These are phyloP conservation scores for Sugiyamaella grinbergsii DNA, from an alignment of 1,139 yeast genomes.

Conservation along the genomic window DNA sequence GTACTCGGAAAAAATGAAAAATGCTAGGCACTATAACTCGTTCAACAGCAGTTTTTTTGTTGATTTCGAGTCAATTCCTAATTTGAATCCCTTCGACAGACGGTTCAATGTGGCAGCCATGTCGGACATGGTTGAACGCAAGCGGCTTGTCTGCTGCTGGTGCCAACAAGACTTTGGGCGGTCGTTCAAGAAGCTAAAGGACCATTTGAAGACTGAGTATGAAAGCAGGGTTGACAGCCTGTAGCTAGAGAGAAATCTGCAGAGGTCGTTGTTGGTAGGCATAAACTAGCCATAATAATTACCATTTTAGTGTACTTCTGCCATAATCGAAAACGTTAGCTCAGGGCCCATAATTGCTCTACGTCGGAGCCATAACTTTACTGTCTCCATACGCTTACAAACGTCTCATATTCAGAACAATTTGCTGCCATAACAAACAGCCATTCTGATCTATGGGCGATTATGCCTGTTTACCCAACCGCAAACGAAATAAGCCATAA, in stretches of 20 bases:
- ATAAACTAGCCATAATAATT: too few relatives aligned
- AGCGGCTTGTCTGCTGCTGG: slow-evolving; percentile 53
- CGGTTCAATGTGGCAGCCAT: slow-evolving; percentile 29
- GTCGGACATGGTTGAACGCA: slow-evolving; percentile 39
- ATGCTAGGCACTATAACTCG: slow-evolving; percentile 69
- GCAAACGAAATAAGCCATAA: too few relatives aligned
- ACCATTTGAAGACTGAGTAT: slow-evolving; percentile 53
- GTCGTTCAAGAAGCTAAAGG: slow-evolving; percentile 51
- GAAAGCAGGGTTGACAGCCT: slow-evolving; percentile 1
- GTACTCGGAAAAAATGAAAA: slow-evolving; percentile 55
- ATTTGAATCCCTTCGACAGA: slow-evolving; percentile 19
- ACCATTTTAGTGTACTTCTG: too few relatives aligned
- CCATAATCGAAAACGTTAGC: too few relatives aligned
- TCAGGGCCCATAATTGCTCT: too few relatives aligned
- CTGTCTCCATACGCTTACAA: too few relatives aligned
- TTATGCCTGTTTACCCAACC: too few relatives aligned
- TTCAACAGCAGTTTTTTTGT: slow-evolving; percentile 69
- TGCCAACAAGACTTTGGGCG: slow-evolving; percentile 53
- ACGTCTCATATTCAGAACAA: too few relatives aligned
- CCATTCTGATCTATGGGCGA: too few relatives aligned
- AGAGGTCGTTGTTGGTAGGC: too few relatives aligned
- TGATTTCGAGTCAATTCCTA: slow-evolving; percentile 46
- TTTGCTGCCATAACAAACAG: too few relatives aligned
- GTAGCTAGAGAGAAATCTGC: neutral
- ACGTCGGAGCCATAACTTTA: too few relatives aligned